Base-by-base conservation (phyloP, 2,329 filamentous ascomycete species). In the Dothiorella sarmentorum region DNA sequence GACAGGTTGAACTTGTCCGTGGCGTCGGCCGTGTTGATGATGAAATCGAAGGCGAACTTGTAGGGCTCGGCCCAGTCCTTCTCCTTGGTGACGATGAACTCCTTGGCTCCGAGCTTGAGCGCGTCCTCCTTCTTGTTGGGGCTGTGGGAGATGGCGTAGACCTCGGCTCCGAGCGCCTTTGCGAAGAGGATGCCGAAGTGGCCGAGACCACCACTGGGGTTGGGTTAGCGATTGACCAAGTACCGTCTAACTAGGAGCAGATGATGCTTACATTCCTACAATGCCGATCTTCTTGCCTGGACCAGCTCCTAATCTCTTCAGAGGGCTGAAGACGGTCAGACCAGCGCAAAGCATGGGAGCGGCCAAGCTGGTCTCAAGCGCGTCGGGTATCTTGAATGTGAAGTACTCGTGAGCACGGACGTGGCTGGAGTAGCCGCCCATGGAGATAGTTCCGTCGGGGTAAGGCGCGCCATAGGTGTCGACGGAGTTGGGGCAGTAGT, bases 291-390 rank as follows among this genome's bases (percentile, higher is more conserved):
- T 90, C 79, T 89, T 90, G 62, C 90, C 90, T 1, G 88, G 88
- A 0, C 88, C 88, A 61, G 82, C 82, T 20, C 88, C 88, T 68
- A 91, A 86, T 49, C 90, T 83, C 63, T 89, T 86, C 13, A 96
- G 80, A 1, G 91, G 90, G 61, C 84, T 88, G 77, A 86, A 95
- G 60, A 85, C 85, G 3, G 91, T 95, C 64, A 95, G 80, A 63
- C 91, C 91, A 38, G 89, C 91, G 73, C 91, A 95, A 65, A 94
- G 81, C 88, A 92, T 91, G 9, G 88, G 89, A 1, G 89, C 90
- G 1, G 86, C 89, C 52, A 86, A 74, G 22, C 71, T 71, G 60
- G 72, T 77, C 63, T 78, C 72, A 44, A 95, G 81, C 55, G 79
- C 83, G 29, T 91, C 89, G 33, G 90, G 91, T 63, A 95, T 92